Conservation (phyloP, 2,329 filamentous ascomycete genomes). For the Diaporthe citri region DNA sequence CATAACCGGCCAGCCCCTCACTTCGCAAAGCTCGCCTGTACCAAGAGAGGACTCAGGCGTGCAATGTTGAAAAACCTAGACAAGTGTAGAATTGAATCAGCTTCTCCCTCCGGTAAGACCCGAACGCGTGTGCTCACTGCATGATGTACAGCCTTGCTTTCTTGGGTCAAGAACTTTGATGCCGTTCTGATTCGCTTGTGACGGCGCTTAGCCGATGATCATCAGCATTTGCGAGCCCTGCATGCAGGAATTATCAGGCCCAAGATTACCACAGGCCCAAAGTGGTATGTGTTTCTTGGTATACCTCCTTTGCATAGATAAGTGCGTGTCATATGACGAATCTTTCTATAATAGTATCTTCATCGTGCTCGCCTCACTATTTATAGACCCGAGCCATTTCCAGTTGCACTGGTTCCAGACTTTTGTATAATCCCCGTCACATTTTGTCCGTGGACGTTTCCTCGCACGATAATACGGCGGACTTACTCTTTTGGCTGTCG, state of each 20-base stretch:
- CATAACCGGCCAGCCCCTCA: too few species aligned
- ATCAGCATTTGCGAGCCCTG: not conserved
- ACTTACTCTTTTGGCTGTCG: not conserved
- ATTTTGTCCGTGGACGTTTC: not conserved
- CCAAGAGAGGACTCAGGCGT: too few species aligned
- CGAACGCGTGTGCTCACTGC: not conserved
- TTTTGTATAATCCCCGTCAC: too few species aligned
- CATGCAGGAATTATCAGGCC: not conserved
- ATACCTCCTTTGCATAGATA: not conserved
- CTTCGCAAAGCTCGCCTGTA: too few species aligned
- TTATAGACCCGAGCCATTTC: not conserved
- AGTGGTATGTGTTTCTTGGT: not conserved
- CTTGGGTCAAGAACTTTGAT: not conserved
- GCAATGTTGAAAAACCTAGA: too few species aligned
- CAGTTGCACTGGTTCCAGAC: not conserved
- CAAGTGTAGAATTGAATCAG: too few species aligned
- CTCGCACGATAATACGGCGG: not conserved
- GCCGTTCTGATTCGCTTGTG: not conserved
- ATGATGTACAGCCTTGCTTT: not conserved
- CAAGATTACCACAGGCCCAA: not conserved
- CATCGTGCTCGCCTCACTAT: not conserved
- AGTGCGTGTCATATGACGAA: not conserved
- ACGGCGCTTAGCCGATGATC: not conserved
- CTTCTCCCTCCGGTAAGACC: not conserved
- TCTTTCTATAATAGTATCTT: not conserved